Evolutionary conservation across 2,329 filamentous ascomycete genomes (phyloP).

Genomic region (Colletotrichum sublineola): DNA sequence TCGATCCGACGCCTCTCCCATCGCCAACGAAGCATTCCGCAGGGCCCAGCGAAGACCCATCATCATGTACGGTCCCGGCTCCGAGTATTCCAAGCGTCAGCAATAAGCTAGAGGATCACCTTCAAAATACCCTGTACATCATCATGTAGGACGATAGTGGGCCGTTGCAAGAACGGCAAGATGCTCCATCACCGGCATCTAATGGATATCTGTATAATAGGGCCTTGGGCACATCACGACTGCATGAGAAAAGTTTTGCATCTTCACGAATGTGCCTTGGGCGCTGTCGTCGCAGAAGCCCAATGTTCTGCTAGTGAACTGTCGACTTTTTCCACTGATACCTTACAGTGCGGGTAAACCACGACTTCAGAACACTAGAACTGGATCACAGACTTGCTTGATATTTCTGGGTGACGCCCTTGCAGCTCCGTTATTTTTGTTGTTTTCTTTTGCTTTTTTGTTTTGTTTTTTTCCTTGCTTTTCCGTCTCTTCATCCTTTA

Average conservation of each 20-base stretch:
- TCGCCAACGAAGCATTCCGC: slow-evolving; percentile 81
- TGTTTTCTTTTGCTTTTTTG: too few species aligned
- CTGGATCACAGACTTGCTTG: neutral
- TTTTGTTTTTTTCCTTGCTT: too few species aligned
- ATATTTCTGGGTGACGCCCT: neutral
- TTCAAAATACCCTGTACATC: slow-evolving; percentile 32
- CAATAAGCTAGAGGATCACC: slow-evolving; percentile 19
- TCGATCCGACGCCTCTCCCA: slow-evolving; percentile 86
- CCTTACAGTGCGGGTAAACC: neutral
- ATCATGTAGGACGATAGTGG: slow-evolving; percentile 30
- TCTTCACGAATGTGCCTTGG: slow-evolving; percentile 8
- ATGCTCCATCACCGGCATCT: slow-evolving; percentile 30
- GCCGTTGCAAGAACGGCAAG: slow-evolving; percentile 10
- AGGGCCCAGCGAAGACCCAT: slow-evolving; percentile 81
- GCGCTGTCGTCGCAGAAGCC: neutral
- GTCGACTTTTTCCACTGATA: neutral
- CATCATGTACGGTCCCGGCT: slow-evolving; percentile 65
- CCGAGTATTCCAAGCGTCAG: slow-evolving; percentile 46
- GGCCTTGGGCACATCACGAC: slow-evolving; percentile 35
- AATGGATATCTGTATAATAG: slow-evolving; percentile 40
- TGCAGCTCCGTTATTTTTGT: too few species aligned
- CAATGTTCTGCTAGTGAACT: neutral
- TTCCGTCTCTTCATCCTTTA: neutral
- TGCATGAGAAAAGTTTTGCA: slow-evolving; percentile 37
- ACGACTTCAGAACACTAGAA: too few species aligned